Conservation (phyloP, 2,329 filamentous ascomycete genomes). For the Ceratocystis eucalypticola region DNA sequence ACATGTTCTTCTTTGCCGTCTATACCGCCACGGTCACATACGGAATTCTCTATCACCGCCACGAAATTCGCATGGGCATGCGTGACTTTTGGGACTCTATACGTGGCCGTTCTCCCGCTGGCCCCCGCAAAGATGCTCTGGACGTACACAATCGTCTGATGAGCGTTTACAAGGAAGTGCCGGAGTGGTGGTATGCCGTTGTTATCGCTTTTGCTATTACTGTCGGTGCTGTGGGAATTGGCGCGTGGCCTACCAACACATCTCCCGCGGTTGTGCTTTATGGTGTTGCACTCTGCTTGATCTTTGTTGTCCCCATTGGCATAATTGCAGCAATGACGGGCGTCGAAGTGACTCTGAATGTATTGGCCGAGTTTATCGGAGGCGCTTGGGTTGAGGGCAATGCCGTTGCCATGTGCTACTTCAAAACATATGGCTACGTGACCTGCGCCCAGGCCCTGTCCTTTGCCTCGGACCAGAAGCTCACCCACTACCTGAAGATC, state of each 20-base stretch:
- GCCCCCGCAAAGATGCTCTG: conserved; percentile 25
- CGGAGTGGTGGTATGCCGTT: conserved; percentile 42
- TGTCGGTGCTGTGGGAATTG: conserved; percentile 35
- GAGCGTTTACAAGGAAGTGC: conserved; percentile 31
- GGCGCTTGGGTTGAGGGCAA: conserved; percentile 39
- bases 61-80: conserved; percentile 38
- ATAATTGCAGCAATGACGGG: conserved; percentile 42
- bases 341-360: conserved; percentile 38
- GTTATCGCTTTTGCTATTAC: conserved; percentile 33
- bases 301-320: conserved; percentile 40
- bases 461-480: conserved; percentile 37
- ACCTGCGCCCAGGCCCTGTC: conserved; percentile 39
- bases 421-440: conserved; percentile 40
- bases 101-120: conserved; percentile 24
- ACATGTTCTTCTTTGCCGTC: conserved; percentile 42
- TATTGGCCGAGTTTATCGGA: conserved; percentile 40
- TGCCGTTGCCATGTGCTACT: conserved; percentile 40
- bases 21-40: conserved; percentile 41
- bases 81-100: conserved; percentile 35
- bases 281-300: conserved; percentile 35
- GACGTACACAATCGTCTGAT: conserved; percentile 26
- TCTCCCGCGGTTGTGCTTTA: conserved; percentile 39
- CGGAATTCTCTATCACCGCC: conserved; percentile 38
- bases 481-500: conserved; percentile 46
- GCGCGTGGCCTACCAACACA: conserved; percentile 38